Evolutionary conservation across 805 yeast species (phyloP).

Genomic region (Suhomyces xylopsoci): DNA sequence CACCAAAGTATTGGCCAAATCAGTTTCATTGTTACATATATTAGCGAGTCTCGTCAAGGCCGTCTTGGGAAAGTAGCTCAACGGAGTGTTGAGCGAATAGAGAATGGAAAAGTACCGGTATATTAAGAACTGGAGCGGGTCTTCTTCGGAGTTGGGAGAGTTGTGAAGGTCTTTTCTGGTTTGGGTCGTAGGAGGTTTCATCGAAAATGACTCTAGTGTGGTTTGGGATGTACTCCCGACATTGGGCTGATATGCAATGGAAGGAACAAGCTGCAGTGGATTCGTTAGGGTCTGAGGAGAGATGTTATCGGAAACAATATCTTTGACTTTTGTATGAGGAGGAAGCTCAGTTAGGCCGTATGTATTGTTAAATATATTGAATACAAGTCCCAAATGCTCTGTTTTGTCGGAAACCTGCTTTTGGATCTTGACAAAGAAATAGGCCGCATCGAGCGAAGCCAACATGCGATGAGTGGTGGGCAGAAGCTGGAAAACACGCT

Average conservation of each 20-base stretch:
- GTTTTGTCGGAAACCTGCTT: conserved; percentile 12
- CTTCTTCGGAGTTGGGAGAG: conserved; percentile 3
- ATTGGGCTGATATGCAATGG: neutral
- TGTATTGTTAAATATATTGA: conserved; percentile 7
- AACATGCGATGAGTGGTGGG: conserved; percentile 6
- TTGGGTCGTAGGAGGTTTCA: conserved; percentile 14
- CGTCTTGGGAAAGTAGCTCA: conserved; percentile 48
- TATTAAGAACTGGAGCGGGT: conserved; percentile 29
- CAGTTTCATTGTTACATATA: conserved; percentile 32
- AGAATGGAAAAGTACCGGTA: conserved; percentile 35
- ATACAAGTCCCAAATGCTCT: conserved; percentile 11
- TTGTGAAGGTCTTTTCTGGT: neutral
- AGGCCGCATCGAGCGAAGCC: conserved; percentile 6
- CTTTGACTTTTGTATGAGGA: conserved; percentile 5
- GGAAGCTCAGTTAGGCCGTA: conserved; percentile 13
- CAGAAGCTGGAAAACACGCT: conserved; percentile 8
- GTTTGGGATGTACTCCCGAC: neutral
- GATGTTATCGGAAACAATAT: neutral
- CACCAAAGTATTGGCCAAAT: conserved; percentile 21
- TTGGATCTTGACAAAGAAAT: conserved; percentile 14
- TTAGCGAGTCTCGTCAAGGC: conserved; percentile 45
- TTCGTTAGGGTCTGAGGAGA: neutral
- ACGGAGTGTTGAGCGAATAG: conserved; percentile 39
- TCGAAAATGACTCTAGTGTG: conserved; percentile 9
- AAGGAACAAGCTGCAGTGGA: neutral